Evolutionary conservation across 495 filamentous ascomycete species (phyloP).

Genomic region (Penicillium nucicola): DNA sequence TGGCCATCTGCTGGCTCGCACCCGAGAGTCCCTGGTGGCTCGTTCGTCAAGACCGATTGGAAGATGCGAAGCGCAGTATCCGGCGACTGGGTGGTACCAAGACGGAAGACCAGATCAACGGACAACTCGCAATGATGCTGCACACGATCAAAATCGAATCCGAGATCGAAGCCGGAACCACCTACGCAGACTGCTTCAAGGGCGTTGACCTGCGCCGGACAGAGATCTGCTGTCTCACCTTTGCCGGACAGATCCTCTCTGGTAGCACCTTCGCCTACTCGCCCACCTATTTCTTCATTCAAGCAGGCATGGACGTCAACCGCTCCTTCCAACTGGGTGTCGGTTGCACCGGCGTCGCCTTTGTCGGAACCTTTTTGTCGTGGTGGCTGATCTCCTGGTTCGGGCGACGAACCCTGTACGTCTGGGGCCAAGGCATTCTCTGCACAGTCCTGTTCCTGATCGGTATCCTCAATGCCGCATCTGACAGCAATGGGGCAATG

Average conservation of each 20-base stretch:
- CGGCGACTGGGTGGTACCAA: constrained; percentile 44
- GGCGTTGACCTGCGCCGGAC: constrained; percentile 67
- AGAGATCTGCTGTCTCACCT: constrained; percentile 65
- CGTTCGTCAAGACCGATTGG: constrained; percentile 51
- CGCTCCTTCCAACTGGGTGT: constrained; percentile 52
- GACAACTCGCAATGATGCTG: constrained; percentile 54
- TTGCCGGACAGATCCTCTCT: constrained; percentile 70
- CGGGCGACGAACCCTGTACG: constrained; percentile 66
- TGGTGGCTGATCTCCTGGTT: constrained; percentile 48
- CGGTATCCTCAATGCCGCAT: constrained; percentile 59
- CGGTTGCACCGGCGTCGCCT: constrained; percentile 57
- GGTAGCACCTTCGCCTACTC: constrained; percentile 71
- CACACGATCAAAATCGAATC: constrained; percentile 61
- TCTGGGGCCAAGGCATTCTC: constrained; percentile 58
- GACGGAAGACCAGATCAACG: constrained; percentile 43
- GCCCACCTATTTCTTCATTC: constrained; percentile 68
- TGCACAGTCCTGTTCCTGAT: constrained; percentile 59
- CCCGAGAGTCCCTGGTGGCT: constrained; percentile 67
- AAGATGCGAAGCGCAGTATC: constrained; percentile 42
- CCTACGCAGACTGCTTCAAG: constrained; percentile 68
- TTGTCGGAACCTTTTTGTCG: constrained; percentile 52
- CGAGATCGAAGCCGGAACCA: constrained; percentile 53
- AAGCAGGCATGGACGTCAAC: constrained; percentile 56
- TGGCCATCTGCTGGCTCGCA: constrained; percentile 52
- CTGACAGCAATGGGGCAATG: constrained; percentile 31